Conservation (phyloP, 78 protist species). For the Mastigamoeba balamuthi region DNA sequence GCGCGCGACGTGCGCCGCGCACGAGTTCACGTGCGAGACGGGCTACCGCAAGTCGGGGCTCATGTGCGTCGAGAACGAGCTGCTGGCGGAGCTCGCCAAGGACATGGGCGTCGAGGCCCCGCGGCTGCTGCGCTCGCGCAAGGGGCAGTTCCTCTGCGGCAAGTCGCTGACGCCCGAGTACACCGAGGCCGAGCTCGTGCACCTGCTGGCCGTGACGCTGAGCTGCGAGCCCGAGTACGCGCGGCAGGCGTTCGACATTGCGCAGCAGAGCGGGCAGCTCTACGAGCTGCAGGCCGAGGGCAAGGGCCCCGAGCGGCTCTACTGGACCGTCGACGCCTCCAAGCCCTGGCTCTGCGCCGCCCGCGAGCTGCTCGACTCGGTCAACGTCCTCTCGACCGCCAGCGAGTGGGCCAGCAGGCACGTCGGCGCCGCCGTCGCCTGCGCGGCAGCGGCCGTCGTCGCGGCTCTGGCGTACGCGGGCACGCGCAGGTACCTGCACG, state of each 20-base stretch:
- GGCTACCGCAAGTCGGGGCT: constrained; percentile 41
- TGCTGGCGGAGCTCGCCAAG: constrained; percentile 91
- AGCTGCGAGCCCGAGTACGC: constrained; percentile 94
- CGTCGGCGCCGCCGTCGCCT: constrained; percentile 41
- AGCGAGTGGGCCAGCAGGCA: constrained; percentile 54
- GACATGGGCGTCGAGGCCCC: too few relatives aligned
- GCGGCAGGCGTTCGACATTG: constrained; percentile 83
- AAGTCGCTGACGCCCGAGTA: constrained; percentile 63
- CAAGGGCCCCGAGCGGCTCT: constrained; percentile 47
- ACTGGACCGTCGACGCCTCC: constrained; percentile 50
- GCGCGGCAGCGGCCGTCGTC: too few relatives aligned
- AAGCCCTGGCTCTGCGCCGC: constrained; percentile 71
- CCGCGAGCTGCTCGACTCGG: constrained; percentile 54
- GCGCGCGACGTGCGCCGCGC: constrained; percentile 61
- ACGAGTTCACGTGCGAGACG: too few relatives aligned
- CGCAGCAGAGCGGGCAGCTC: constrained; percentile 66
- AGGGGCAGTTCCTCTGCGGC: too few relatives aligned
- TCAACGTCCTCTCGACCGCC: constrained; percentile 53
- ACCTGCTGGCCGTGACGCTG: too few relatives aligned
- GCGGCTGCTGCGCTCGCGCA: too few relatives aligned
- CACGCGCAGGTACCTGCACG: too few relatives aligned
- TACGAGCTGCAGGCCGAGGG: constrained; percentile 61
- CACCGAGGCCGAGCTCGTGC: constrained; percentile 89
- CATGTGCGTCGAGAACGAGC: constrained; percentile 82
- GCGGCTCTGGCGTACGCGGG: too few relatives aligned